Evolutionary conservation across 2,329 filamentous ascomycete species (phyloP), one percentile per base, ranked within the genome.

Genomic region (Fusarium irregulare): DNA sequence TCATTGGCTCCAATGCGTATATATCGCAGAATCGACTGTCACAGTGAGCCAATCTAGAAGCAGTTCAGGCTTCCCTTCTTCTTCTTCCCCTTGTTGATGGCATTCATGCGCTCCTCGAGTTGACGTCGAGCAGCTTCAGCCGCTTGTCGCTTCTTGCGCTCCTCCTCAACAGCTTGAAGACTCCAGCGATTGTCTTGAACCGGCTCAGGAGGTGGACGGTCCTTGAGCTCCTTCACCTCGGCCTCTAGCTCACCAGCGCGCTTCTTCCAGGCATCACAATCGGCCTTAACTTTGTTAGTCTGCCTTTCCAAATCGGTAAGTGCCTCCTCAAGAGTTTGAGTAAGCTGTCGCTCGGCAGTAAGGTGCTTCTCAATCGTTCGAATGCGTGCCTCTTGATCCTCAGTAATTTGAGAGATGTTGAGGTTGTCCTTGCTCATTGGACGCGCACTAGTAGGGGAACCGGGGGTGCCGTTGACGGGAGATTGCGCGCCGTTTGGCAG

Each of bases 21-120:
- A 13, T 56, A 50, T 58, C 49, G 56, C 55, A 61, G 51, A 41
- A 37, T 55, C 66, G 46, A 58, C 56, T 61, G 50, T 71, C 57
- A 64, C 72, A 70, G 69, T 68, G 68, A 74, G 69, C 73, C 75
- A 75, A 57, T 66, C 81, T 93, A 98, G 86, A 99, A 99, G 87
- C 96, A 99, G 85, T 98, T 98, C 81, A 99, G 87, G 73, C 92
- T 94, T 76, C 92, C 90, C 88, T 97, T 97, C 88, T 97, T 94
- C 87, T 95, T 97, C 86, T 97, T 96, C 84, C 92, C 91, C 77
- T 87, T 89, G 82, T 91, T 94, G 79, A 96, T 91, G 62, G 92
- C 91, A 76, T 95, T 94, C 90, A 99, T 99, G 60, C 95, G 89
- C 83, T 97, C 93, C 82, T 99, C 95, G 27, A 99, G 88, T 76